Base-by-base conservation (phyloP, 371 early-diverging fungal genomes). In the Zopfochytrium polystomum region DNA sequence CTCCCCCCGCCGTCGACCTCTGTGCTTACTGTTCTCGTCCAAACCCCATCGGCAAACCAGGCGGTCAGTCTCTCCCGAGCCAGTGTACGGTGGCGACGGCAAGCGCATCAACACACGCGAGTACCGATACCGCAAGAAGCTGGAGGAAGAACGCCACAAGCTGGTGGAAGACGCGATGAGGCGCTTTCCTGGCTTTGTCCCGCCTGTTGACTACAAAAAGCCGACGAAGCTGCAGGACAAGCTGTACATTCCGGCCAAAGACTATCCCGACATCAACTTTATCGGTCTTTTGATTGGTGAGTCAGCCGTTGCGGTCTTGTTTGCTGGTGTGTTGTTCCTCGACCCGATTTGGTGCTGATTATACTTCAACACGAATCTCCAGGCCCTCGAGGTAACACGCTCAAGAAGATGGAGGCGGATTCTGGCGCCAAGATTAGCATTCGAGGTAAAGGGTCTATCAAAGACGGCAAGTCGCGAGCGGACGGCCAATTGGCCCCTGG, bases 211-310 rank as follows among this genome's bases (percentile, higher is more conserved):
- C 77, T 95, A 94, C 75, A 89, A 88, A 61, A 76, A 85, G 44
- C 87, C 92, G 6, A 82, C 86, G 34, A 92, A 90, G 69, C 76
- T 86, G 3, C 83, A 84, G 46, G 95, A 95, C 58, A 95, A 95
- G 73, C 84, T 92, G n/a, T 95, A 89, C 66, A 93, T 98, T 55
- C 98, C 98, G 34, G 90, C 86, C 38, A 90, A 86, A 62, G 95
- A 96, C 48, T 91, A 88, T 64, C 98, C 96, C 3, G 95, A 94
- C 33, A 91, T 96, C 61, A 96, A 96, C 76, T 98, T 98, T 73
- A 95, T 96, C 65, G 98, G 98, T 30, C 84, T 93, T 50, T 75
- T 98, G 52, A 92, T 96, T 68, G 96, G 75, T 69, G 54, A 35
- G 70, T 58, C 38, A n/a, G n/a, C n/a, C n/a, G n/a, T n/a, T n/a